These are phyloP conservation scores for Podospora tetraspora DNA, from an alignment of 495 filamentous ascomycete species.

Conservation along the genomic window DNA sequence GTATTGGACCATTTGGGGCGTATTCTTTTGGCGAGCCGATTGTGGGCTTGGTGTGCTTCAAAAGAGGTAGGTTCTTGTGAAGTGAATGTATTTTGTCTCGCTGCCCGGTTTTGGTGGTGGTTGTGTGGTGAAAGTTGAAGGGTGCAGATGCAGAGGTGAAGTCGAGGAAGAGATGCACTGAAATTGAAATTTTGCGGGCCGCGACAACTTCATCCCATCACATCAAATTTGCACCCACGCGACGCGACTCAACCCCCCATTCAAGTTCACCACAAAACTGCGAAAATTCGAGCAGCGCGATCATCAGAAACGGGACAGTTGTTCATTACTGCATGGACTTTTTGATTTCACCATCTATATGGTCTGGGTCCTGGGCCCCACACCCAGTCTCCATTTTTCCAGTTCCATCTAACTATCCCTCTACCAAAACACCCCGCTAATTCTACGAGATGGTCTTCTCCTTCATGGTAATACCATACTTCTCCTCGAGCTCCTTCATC, in stretches of 20 bases:
- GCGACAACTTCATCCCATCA: neutral
- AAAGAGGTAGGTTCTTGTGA: neutral
- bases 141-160: neutral
- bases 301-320: neutral
- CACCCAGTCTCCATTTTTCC: neutral
- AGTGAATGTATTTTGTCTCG: neutral
- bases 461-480: constrained; percentile 32
- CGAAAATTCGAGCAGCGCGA: neutral
- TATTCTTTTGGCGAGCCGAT: too few relatives aligned
- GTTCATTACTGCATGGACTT: constrained; percentile 6
- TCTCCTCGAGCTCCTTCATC: constrained; percentile 52
- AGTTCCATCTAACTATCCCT: constrained; percentile 8
- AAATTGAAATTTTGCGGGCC: neutral
- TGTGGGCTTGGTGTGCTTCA: neutral
- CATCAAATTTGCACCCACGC: neutral
- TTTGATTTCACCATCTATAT: neutral
- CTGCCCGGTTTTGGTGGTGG: neutral
- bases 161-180: neutral
- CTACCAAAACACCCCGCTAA: neutral
- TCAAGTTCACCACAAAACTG: neutral
- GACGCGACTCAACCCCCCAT: neutral
- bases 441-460: constrained; percentile 34
- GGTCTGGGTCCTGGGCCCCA: neutral
- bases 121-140: neutral
- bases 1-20: constrained; percentile 59